These are phyloP conservation scores for Endotrypanum monterogeii DNA, from an alignment of 208 protist species.

Conservation along the genomic window DNA sequence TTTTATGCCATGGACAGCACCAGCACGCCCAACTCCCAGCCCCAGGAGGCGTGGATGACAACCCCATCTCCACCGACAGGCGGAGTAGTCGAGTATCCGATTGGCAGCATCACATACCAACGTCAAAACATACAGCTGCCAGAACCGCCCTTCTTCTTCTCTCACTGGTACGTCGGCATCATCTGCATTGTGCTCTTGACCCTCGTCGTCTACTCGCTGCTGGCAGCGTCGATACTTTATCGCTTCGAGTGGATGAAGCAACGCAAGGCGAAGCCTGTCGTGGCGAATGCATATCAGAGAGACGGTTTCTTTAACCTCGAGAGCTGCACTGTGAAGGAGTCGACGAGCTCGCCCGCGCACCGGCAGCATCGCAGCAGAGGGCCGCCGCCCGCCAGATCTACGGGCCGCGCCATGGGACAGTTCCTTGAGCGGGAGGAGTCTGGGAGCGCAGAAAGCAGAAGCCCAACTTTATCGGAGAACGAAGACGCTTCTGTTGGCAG, in stretches of 20 bases:
- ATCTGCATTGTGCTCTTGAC: conserved; percentile 37
- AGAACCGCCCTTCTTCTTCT: conserved; percentile 22
- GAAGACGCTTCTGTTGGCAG: conserved; percentile 9
- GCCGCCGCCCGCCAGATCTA: not conserved
- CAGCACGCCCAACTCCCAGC: not conserved
- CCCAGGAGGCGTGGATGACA: conserved; percentile 14
- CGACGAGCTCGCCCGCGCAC: not conserved
- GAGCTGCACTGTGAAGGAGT: not conserved
- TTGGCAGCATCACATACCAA: conserved; percentile 19
- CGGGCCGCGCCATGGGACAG: not conserved
- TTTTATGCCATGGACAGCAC: too few species aligned
- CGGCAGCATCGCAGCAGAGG: not conserved
- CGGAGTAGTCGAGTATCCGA: conserved; percentile 8
- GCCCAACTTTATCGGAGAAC: not conserved
- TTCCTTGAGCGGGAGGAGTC: not conserved
- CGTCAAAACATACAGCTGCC: conserved; percentile 10
- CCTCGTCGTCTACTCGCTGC: conserved; percentile 18
- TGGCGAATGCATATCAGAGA: conserved; percentile 28
- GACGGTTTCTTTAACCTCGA: conserved; percentile 34
- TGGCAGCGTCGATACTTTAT: conserved; percentile 34
- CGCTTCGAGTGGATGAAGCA: conserved; percentile 38
- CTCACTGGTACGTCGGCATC: conserved; percentile 41
- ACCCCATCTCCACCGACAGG: not conserved
- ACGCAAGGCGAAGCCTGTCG: conserved; percentile 35
- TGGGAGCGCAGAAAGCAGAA: conserved; percentile 9